Percentiles rank a stretch among this genome's conserved stretches.
phyloP scores from a whole-genome alignment of 345 rosid genomes.

The Gossypium mustelinum region DNA sequence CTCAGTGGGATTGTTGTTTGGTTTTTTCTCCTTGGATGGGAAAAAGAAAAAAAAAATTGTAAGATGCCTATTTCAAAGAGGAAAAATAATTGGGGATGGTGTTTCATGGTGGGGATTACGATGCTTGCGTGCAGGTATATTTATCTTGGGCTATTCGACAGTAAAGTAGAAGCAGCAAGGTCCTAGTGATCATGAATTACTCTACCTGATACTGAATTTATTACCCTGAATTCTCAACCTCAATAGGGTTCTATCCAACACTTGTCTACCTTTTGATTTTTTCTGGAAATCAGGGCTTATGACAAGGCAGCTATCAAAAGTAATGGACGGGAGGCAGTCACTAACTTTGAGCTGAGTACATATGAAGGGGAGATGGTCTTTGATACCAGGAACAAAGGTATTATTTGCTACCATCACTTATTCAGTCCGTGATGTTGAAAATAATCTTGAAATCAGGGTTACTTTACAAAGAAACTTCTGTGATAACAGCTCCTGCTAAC shows the following conservation, averaged over 20 bases:
- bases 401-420: constrained; percentile 1
- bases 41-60: constrained; percentile 33
- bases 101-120: constrained; percentile 59
- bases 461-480: not conserved
- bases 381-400: constrained; percentile 55
- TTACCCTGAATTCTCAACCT: constrained; percentile 45
- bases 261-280: constrained; percentile 47
- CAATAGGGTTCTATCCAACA: constrained; percentile 45
- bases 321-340: constrained; percentile 88
- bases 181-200: constrained; percentile 65
- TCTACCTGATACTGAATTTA: constrained; percentile 44
- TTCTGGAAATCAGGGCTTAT: constrained; percentile 82
- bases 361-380: constrained; percentile 44
- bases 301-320: constrained; percentile 90
- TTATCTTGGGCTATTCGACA: constrained; percentile 98
- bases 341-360: constrained; percentile 76
- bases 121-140: constrained; percentile 97
- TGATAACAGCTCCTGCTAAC: constrained; percentile 32
- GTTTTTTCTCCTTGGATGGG: constrained; percentile 19
- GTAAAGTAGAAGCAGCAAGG: constrained; percentile 99
- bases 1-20: constrained; percentile 18
- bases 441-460: not conserved
- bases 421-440: not conserved
- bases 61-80: constrained; percentile 37
- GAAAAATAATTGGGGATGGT: constrained; percentile 44